Percentiles rank a stretch among this genome's conserved stretches.
Evolutionary conservation across 1,139 yeast species (phyloP).

Genomic region (Candida gigantensis): DNA sequence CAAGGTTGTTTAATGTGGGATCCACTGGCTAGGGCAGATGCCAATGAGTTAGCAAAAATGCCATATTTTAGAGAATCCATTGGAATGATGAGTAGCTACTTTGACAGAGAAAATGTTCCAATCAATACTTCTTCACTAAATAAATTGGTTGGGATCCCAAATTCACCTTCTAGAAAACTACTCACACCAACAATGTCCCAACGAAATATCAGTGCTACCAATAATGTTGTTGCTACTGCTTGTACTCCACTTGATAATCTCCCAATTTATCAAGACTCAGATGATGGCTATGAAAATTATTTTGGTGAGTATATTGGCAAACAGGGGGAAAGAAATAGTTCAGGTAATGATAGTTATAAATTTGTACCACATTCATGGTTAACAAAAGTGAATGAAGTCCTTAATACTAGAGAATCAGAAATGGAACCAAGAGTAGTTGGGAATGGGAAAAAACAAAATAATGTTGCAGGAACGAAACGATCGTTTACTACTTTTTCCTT

Average conservation of each 20-base stretch:
- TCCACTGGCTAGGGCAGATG: constrained; percentile 55
- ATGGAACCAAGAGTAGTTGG: constrained; percentile 8
- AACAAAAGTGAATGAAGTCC: constrained; percentile 8
- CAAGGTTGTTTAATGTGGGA: constrained; percentile 65
- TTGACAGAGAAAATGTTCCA: constrained; percentile 10
- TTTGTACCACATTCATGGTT: constrained; percentile 7
- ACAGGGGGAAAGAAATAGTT: constrained; percentile 1
- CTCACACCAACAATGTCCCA: constrained; percentile 4
- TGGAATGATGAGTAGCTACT: constrained; percentile 11
- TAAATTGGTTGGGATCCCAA: constrained; percentile 13
- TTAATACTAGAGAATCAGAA: constrained; percentile 4
- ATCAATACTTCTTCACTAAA: constrained; percentile 8
- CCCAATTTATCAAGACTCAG: constrained; percentile 23
- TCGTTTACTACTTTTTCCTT: constrained; percentile 14
- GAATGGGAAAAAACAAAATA: constrained; percentile 1
- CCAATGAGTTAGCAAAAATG: constrained; percentile 45
- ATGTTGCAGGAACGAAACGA: constrained; percentile 9
- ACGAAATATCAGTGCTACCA: not conserved
- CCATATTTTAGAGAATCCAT: constrained; percentile 52
- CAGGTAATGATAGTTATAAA: constrained; percentile 1
- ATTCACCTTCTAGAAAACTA: constrained; percentile 11
- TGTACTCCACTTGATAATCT: constrained; percentile 6
- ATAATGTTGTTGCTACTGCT: not conserved
- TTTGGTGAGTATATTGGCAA: constrained; percentile 15
- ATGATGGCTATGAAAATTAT: constrained; percentile 29